A percentile compares a stretch with the other conserved stretches of the same genome.
Evolutionary conservation across 208 protist species (phyloP).

Genomic region (Strigomonas galati): DNA sequence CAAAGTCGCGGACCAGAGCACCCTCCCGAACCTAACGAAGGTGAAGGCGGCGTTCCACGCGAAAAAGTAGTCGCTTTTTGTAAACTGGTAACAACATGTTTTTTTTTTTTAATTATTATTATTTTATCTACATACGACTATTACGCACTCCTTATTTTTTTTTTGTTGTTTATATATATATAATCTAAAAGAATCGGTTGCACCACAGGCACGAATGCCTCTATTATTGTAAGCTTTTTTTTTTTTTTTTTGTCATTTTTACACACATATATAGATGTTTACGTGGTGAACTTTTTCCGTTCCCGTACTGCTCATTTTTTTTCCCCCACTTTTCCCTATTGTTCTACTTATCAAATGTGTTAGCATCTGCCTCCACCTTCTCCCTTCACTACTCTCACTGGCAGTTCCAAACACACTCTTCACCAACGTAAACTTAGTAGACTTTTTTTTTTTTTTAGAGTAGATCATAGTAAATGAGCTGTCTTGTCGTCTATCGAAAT

Average conservation of each 20-base stretch:
- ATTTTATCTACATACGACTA: neutral
- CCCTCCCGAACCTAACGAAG: conserved; percentile 38
- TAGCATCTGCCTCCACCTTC: neutral
- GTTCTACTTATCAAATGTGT: conserved; percentile 1
- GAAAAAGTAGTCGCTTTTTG: neutral
- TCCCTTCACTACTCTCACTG: conserved; percentile 1
- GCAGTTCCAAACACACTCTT: neutral
- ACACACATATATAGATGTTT: no score
- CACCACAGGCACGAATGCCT: no score
- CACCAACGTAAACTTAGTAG: neutral
- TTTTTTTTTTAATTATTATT: conserved; percentile 7
- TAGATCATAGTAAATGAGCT: conserved; percentile 4
- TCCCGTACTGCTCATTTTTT: neutral
- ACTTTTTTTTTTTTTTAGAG: neutral
- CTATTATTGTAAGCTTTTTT: conserved; percentile 14
- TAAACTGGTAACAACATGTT: neutral
- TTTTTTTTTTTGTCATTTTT: conserved; percentile 19
- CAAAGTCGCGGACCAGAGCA: conserved; percentile 9
- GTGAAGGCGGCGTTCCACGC: conserved; percentile 46
- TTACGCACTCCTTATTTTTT: conserved; percentile 2
- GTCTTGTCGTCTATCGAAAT: conserved; percentile 58
- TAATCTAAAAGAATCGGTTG: neutral
- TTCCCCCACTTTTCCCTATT: neutral
- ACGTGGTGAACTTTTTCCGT: no score
- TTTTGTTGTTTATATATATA: neutral